A percentile compares a stretch with the other conserved stretches of the same genome.
Conservation (phyloP, 306 rosid genomes). For the Dalbergia oliveri region DNA sequence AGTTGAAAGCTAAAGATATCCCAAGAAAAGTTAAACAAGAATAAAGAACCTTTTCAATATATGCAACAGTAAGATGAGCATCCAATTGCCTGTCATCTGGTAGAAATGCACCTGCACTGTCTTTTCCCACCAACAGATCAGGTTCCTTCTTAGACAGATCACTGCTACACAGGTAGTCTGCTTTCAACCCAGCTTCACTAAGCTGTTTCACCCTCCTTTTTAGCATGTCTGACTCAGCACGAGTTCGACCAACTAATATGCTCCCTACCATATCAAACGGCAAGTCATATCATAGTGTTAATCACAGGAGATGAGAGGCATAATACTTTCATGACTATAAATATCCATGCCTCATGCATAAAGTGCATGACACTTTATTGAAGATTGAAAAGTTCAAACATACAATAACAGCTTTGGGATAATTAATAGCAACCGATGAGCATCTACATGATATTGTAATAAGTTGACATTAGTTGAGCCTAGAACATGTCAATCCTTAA, state of each 20-base stretch:
- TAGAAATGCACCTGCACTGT: constrained; percentile 76
- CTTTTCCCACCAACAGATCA: constrained; percentile 64
- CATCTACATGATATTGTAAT: neutral
- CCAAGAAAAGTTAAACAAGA: neutral
- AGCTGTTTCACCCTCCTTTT: constrained; percentile 68
- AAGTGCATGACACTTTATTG: neutral
- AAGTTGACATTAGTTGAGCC: neutral
- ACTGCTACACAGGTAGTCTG: constrained; percentile 66
- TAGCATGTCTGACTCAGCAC: constrained; percentile 64
- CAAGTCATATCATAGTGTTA: constrained; percentile 5
- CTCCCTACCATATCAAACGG: constrained; percentile 66
- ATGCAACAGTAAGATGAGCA: constrained; percentile 70
- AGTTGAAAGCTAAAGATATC: constrained; percentile 31
- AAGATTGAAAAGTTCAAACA: constrained; percentile 28
- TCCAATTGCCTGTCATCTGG: constrained; percentile 91
- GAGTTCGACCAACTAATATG: constrained; percentile 74
- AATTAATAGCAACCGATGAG: neutral
- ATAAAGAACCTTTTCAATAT: constrained; percentile 70
- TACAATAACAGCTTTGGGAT: constrained; percentile 7
- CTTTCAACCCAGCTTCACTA: constrained; percentile 72
- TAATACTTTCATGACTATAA: constrained; percentile 12
- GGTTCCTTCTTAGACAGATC: constrained; percentile 81
- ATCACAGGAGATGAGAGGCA: neutral
- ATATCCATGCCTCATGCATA: constrained; percentile 21
- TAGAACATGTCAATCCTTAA: no score